phyloP scores from a whole-genome alignment of 83 land plant species.

The Picea mariana region DNA sequence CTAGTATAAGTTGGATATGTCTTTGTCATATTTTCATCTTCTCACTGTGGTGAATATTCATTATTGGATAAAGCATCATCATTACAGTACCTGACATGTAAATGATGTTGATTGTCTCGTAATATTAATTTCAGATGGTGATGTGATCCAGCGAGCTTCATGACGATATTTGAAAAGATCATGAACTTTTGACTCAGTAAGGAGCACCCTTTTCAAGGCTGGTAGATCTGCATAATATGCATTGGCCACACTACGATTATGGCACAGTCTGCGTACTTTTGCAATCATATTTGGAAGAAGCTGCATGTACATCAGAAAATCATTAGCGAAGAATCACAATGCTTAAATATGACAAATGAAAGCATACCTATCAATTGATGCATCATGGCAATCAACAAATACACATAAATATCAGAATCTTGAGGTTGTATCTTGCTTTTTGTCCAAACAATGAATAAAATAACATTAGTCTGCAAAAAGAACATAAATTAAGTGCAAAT shows the following conservation, averaged over 20 bases:
- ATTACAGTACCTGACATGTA: conserved; percentile 71
- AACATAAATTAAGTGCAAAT: too few relatives aligned
- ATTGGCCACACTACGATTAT: conserved; percentile 42
- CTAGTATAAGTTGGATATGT: not conserved
- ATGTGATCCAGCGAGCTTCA: conserved; percentile 76
- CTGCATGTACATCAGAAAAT: conserved; percentile 33
- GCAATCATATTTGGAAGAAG: conserved; percentile 66
- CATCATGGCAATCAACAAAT: too few relatives aligned
- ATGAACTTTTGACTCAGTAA: conserved; percentile 45
- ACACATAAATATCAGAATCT: too few relatives aligned
- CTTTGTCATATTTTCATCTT: not conserved
- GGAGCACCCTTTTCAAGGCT: conserved; percentile 49
- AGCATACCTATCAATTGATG: too few relatives aligned
- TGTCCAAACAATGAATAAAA: too few relatives aligned
- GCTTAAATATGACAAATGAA: too few relatives aligned
- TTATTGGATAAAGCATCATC: not conserved
- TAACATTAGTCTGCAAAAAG: too few relatives aligned
- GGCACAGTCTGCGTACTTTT: conserved; percentile 54
- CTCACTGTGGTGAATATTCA: not conserved
- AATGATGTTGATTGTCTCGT: conserved; percentile 86
- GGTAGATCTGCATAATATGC: conserved; percentile 51
- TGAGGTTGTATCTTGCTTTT: too few relatives aligned
- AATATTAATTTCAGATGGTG: conserved; percentile 75
- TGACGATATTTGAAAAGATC: conserved; percentile 56
- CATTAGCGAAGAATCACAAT: too few relatives aligned